Conservation (phyloP, 768 basidiomycete species). For the Cystofilobasidium capitatum region DNA sequence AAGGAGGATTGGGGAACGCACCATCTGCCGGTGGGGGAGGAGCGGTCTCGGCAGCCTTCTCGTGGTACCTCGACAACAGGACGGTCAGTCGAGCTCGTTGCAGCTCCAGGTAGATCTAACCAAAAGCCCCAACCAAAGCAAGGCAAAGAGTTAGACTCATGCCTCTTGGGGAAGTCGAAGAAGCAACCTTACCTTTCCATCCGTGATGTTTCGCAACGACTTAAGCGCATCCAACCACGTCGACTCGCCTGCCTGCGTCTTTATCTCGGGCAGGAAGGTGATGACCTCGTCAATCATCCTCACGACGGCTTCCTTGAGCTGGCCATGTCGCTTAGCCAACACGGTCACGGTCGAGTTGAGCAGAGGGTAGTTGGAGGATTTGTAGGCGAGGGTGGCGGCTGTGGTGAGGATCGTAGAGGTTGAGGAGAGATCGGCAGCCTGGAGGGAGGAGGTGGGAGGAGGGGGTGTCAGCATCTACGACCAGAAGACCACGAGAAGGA, state of each 20-base stretch:
- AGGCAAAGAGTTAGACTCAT: neutral
- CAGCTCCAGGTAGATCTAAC: conserved; percentile 89
- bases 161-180: neutral
- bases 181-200: conserved; percentile 69
- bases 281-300: conserved; percentile 83
- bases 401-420: conserved; percentile 75
- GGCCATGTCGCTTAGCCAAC: conserved; percentile 92
- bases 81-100: conserved; percentile 90
- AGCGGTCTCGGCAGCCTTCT: conserved; percentile 50
- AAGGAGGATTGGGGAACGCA: neutral
- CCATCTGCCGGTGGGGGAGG: conserved; percentile 43
- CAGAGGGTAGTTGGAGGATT: conserved; percentile 53
- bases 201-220: conserved; percentile 80
- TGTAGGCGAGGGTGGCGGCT: conserved; percentile 60
- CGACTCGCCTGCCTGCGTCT: conserved; percentile 54
- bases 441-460: neutral
- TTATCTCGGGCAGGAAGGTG: conserved; percentile 69
- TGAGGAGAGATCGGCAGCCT: conserved; percentile 90
- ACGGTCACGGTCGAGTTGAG: conserved; percentile 47
- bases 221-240: conserved; percentile 79
- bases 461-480: neutral
- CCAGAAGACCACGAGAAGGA: neutral
- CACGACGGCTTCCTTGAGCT: conserved; percentile 80
- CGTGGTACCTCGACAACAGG: conserved; percentile 73
- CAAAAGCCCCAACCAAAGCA: neutral